These are phyloP conservation scores for Pyrus bretschneideri DNA, from an alignment of 306 rosid species.

Conservation along the genomic window DNA sequence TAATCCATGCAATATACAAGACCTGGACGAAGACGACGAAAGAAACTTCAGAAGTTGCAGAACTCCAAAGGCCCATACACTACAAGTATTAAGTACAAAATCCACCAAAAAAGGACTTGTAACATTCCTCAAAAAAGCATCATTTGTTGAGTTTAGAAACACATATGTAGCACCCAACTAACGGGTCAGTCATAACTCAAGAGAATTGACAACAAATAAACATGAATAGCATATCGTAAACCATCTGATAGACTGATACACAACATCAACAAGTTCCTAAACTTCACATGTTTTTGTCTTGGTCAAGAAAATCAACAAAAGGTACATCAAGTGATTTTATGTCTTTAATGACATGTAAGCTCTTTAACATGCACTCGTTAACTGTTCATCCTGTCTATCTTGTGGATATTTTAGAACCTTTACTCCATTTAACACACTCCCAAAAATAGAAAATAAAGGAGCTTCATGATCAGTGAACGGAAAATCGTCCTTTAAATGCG, in stretches of 20 bases:
- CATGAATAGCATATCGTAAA: neutral
- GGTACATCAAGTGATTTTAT: neutral
- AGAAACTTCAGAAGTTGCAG: constrained; percentile 10
- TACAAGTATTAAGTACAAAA: constrained; percentile 1
- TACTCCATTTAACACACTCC: no score
- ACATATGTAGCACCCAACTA: neutral
- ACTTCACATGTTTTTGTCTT: neutral
- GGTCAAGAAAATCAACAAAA: neutral
- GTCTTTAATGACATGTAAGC: no score
- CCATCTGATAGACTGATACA: neutral
- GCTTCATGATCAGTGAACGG: neutral
- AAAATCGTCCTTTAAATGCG: neutral
- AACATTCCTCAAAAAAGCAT: neutral
- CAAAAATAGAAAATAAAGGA: neutral
- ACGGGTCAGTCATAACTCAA: neutral
- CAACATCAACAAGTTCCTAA: neutral
- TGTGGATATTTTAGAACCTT: no score
- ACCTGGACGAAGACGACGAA: constrained; percentile 44
- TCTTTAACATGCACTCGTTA: no score
- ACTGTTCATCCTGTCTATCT: no score
- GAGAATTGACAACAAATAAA: neutral
- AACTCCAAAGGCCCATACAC: neutral
- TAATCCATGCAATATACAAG: constrained; percentile 93
- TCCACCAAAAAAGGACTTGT: neutral
- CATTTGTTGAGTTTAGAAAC: neutral